phyloP scores from a whole-genome alignment of 441 rosid species.

The Adansonia grandidieri region DNA sequence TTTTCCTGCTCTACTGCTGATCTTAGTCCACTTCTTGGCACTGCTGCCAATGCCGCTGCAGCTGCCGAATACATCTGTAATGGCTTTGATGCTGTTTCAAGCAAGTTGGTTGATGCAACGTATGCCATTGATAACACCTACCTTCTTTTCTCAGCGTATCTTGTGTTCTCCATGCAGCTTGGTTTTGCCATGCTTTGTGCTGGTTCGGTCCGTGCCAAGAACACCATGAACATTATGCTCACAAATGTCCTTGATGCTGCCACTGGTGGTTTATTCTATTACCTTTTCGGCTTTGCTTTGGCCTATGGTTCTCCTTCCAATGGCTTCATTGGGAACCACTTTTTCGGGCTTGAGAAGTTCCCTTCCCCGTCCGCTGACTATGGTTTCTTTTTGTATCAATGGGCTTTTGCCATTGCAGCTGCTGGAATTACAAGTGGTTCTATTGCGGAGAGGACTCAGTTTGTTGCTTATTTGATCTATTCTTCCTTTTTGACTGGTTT shows the following conservation, averaged over 20 bases:
- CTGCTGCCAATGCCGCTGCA: slow-evolving; percentile 30
- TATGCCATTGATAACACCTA: slow-evolving; percentile 51
- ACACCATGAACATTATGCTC: slow-evolving; percentile 45
- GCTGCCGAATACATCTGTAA: slow-evolving; percentile 46
- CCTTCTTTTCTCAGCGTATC: slow-evolving; percentile 49
- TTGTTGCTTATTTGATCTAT: slow-evolving; percentile 48
- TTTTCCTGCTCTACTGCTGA: slow-evolving; percentile 40
- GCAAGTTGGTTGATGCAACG: slow-evolving; percentile 38
- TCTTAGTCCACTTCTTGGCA: slow-evolving; percentile 33
- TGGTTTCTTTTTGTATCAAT: slow-evolving; percentile 46
- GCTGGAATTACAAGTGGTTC: slow-evolving; percentile 60
- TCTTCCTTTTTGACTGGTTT: slow-evolving; percentile 57
- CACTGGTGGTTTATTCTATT: slow-evolving; percentile 51
- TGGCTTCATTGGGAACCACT: slow-evolving; percentile 52
- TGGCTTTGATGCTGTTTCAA: slow-evolving; percentile 35
- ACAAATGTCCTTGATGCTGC: slow-evolving; percentile 60
- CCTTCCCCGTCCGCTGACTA: slow-evolving; percentile 43
- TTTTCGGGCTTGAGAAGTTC: slow-evolving; percentile 41
- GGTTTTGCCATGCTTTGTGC: slow-evolving; percentile 64
- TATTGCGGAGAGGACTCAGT: slow-evolving; percentile 53
- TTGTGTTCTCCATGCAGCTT: slow-evolving; percentile 58
- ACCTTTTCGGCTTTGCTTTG: slow-evolving; percentile 53
- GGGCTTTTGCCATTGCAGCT: slow-evolving; percentile 56
- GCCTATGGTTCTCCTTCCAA: slow-evolving; percentile 51
- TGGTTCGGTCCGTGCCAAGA: slow-evolving; percentile 54